A percentile compares a stretch with the other conserved stretches of the same genome.
These are phyloP conservation scores for Penicillium soppii DNA, from an alignment of 495 filamentous ascomycete genomes.

Conservation along the genomic window DNA sequence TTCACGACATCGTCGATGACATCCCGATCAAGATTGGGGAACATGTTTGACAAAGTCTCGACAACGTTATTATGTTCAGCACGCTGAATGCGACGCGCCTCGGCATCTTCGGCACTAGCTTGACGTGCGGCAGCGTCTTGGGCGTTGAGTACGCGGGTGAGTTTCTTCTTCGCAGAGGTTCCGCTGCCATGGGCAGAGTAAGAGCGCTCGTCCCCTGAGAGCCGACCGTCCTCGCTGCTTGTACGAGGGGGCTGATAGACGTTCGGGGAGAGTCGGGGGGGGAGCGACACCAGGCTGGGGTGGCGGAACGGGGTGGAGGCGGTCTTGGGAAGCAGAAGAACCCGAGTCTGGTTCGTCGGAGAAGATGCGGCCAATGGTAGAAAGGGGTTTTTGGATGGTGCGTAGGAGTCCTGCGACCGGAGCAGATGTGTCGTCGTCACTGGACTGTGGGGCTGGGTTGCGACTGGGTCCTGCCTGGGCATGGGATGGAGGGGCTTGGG, in stretches of 20 bases:
- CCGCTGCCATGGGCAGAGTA: slow-evolving; percentile 11
- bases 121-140: slow-evolving; percentile 93
- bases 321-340: slow-evolving; percentile 30
- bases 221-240: slow-evolving; percentile 42
- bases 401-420: slow-evolving; percentile 85
- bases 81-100: slow-evolving; percentile 79
- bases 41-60: slow-evolving; percentile 89
- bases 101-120: slow-evolving; percentile 87
- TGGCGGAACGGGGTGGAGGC: slow-evolving; percentile 50
- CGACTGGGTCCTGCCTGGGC: slow-evolving; percentile 45
- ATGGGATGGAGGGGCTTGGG: slow-evolving; percentile 32
- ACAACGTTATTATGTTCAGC: slow-evolving; percentile 89
- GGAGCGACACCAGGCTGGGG: slow-evolving; percentile 54
- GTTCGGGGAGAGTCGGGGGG: slow-evolving; percentile 58
- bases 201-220: slow-evolving; percentile 45
- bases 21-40: slow-evolving; percentile 85
- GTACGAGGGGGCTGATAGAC: slow-evolving; percentile 50
- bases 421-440: slow-evolving; percentile 63
- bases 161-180: slow-evolving; percentile 27
- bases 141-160: slow-evolving; percentile 44
- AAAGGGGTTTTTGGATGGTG: slow-evolving; percentile 87
- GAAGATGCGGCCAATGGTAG: slow-evolving; percentile 96
- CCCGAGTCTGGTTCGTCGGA: slow-evolving; percentile 65
- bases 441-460: slow-evolving; percentile 36
- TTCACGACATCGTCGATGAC: slow-evolving; percentile 92